Evolutionary conservation across 2,329 filamentous ascomycete genomes (phyloP).

Genomic region (Diaporthe australafricana): DNA sequence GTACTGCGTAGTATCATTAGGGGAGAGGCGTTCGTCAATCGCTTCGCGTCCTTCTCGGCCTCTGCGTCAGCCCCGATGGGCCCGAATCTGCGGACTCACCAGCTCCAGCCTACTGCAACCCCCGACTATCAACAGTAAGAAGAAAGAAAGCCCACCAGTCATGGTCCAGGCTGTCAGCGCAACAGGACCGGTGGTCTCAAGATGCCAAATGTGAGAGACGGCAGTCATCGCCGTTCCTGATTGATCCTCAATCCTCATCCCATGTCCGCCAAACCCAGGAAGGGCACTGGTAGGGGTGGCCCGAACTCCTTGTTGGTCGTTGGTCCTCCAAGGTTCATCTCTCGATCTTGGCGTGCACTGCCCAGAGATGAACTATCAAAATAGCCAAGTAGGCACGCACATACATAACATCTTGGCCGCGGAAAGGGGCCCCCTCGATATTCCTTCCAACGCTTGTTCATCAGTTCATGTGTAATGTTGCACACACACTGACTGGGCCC

Average conservation of each 20-base stretch:
- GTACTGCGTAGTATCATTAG: slow-evolving; percentile 8
- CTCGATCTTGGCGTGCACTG: slow-evolving; percentile 16
- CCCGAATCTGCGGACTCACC: slow-evolving; percentile 13
- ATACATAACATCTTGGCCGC: slow-evolving; percentile 1
- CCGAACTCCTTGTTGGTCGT: slow-evolving; percentile 17
- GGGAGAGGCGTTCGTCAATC: slow-evolving; percentile 21
- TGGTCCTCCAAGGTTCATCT: slow-evolving; percentile 16
- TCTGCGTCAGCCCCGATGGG: slow-evolving; percentile 28
- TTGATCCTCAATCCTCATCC: slow-evolving; percentile 14
- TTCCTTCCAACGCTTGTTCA: not conserved
- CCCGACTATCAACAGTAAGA: not conserved
- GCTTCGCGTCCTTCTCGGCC: slow-evolving; percentile 29
- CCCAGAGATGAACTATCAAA: slow-evolving; percentile 18
- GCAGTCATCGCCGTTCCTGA: not conserved
- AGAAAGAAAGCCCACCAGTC: slow-evolving; percentile 16
- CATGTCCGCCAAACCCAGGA: slow-evolving; percentile 14
- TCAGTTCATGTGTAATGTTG: not conserved
- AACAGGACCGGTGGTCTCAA: not conserved
- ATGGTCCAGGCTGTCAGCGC: slow-evolving; percentile 1
- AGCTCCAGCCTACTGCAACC: not conserved
- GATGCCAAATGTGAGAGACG: not conserved
- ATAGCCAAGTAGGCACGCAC: slow-evolving; percentile 22
- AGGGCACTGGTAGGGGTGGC: slow-evolving; percentile 11
- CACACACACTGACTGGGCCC: not conserved
- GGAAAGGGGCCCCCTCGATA: slow-evolving; percentile 21